Conservation (phyloP, 305 asterid species). For the Fraxinus xanthoxyloides region DNA sequence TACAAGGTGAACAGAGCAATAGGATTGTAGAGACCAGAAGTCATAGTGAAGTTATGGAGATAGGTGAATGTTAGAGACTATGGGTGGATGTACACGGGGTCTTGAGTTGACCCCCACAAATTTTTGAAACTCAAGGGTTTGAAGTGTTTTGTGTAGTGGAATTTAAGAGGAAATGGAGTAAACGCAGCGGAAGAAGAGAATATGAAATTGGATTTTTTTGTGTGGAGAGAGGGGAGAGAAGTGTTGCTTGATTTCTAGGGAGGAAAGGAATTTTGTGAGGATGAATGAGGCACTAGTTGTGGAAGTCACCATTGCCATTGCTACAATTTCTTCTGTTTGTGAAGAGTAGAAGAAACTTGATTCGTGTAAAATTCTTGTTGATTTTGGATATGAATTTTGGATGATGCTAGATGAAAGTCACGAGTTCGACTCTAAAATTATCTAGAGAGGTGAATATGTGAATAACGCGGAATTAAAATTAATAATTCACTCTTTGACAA, state of each 20-base stretch:
- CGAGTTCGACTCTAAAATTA: no score
- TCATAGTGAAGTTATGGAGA: not conserved
- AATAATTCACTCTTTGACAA: no score
- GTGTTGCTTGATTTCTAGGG: conserved; percentile 37
- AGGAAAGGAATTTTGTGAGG: conserved; percentile 44
- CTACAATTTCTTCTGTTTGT: not conserved
- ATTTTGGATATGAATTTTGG: no score
- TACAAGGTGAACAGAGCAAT: not conserved
- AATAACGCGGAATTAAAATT: no score
- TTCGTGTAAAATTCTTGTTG: not conserved
- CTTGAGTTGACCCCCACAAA: no score
- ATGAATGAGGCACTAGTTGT: conserved; percentile 52
- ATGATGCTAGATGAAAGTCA: not conserved
- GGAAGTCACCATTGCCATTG: conserved; percentile 52
- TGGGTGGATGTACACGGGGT: no score
- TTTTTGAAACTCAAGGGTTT: not conserved
- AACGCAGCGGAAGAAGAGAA: conserved; percentile 25
- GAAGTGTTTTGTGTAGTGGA: conserved; percentile 22
- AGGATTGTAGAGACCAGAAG: not conserved
- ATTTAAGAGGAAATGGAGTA: conserved; percentile 26
- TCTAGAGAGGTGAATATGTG: no score
- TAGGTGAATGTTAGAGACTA: no score
- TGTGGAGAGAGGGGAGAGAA: conserved; percentile 27
- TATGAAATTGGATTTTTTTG: conserved; percentile 24
- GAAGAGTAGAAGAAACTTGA: not conserved